phyloP scores from a whole-genome alignment of 768 basidiomycete genomes.

The Chalciporus piperatus region DNA sequence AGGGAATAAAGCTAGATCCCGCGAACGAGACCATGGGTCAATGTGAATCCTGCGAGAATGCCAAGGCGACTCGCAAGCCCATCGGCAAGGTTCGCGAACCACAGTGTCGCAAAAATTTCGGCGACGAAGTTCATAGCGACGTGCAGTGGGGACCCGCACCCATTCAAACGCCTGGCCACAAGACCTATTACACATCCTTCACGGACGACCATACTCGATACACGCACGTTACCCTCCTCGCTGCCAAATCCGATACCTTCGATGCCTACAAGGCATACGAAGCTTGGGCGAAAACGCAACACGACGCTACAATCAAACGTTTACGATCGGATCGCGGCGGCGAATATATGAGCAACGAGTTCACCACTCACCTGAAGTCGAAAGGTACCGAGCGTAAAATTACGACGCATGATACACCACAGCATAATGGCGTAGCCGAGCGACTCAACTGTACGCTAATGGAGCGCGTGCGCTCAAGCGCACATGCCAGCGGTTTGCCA shows the following conservation, averaged over 20 bases:
- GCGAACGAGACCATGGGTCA: slow-evolving; percentile 1
- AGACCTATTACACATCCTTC: slow-evolving; percentile 6
- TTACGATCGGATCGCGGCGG: slow-evolving; percentile 4
- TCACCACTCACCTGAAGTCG: not conserved
- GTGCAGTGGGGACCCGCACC: not conserved
- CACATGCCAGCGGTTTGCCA: not conserved
- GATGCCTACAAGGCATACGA: slow-evolving; percentile 1
- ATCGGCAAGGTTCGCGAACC: slow-evolving; percentile 5
- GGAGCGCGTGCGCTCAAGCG: not conserved
- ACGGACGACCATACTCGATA: too few species aligned
- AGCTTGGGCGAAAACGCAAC: not conserved
- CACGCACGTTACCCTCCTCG: not conserved
- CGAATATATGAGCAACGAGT: slow-evolving; percentile 31
- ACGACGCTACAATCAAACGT: not conserved
- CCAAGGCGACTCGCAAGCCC: slow-evolving; percentile 1
- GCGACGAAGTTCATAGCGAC: slow-evolving; percentile 15
- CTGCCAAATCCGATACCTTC: slow-evolving; percentile 8
- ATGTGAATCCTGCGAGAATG: too few species aligned
- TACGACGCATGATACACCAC: not conserved
- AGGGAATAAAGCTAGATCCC: not conserved
- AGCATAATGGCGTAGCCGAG: slow-evolving; percentile 1
- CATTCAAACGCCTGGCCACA: not conserved
- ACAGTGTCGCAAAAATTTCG: not conserved
- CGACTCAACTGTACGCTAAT: not conserved
- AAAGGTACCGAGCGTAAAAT: not conserved